Percentiles rank a stretch among this genome's conserved stretches.
Evolutionary conservation across 805 yeast species (phyloP).

Genomic region (Candida insectorum): DNA sequence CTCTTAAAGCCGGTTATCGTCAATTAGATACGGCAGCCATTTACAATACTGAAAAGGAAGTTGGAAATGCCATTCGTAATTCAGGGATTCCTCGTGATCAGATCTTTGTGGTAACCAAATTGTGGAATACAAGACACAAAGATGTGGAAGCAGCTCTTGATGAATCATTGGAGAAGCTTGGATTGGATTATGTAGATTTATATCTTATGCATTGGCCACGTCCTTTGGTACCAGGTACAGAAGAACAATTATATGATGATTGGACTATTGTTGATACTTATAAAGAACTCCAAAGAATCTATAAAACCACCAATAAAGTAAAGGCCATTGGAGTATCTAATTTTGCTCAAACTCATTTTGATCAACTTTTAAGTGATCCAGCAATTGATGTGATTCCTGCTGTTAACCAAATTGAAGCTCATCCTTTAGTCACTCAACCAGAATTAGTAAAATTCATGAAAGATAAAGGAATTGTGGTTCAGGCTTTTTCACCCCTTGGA

Average conservation of each 20-base stretch:
- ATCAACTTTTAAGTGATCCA: slow-evolving; percentile 66
- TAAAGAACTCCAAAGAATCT: slow-evolving; percentile 54
- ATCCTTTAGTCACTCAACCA: slow-evolving; percentile 80
- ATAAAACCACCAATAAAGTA: slow-evolving; percentile 53
- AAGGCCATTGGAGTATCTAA: slow-evolving; percentile 69
- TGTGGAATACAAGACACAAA: slow-evolving; percentile 71
- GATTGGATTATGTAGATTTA: slow-evolving; percentile 54
- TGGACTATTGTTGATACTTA: slow-evolving; percentile 67
- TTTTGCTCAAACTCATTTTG: slow-evolving; percentile 52
- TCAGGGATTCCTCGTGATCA: slow-evolving; percentile 74
- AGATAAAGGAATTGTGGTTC: slow-evolving; percentile 54
- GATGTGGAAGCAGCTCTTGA: slow-evolving; percentile 15
- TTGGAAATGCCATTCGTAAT: slow-evolving; percentile 66
- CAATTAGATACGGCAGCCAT: slow-evolving; percentile 69
- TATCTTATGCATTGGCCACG: slow-evolving; percentile 74
- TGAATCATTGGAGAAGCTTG: slow-evolving; percentile 40
- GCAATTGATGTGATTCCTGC: slow-evolving; percentile 50
- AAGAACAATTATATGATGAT: slow-evolving; percentile 34
- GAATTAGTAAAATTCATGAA: slow-evolving; percentile 58
- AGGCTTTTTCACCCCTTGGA: slow-evolving; percentile 81
- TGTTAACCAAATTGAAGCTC: slow-evolving; percentile 77
- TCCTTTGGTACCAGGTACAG: slow-evolving; percentile 49
- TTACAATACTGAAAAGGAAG: slow-evolving; percentile 67
- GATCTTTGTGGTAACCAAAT: slow-evolving; percentile 71
- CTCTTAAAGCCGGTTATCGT: slow-evolving; percentile 81